A percentile compares a stretch with the other conserved stretches of the same genome.
Conservation (phyloP, 805 yeast species). For the Saccharomycopsis fermentans region DNA sequence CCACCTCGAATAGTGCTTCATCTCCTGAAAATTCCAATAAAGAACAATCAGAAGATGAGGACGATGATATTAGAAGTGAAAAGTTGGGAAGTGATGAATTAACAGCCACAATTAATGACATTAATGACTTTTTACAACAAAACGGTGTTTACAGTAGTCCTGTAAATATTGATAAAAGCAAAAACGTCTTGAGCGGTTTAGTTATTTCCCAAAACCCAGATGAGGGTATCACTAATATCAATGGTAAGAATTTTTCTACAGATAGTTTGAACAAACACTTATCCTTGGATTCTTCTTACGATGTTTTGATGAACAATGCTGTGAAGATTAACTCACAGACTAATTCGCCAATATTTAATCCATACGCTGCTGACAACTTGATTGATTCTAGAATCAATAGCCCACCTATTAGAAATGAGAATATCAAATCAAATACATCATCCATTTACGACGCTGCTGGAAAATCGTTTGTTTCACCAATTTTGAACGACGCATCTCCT, state of each 20-base stretch:
- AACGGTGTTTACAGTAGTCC: constrained; percentile 18
- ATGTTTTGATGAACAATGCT: constrained; percentile 5
- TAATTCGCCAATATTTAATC: constrained; percentile 4
- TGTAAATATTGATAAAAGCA: constrained; percentile 15
- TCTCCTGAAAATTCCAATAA: neutral
- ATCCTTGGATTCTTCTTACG: constrained; percentile 3
- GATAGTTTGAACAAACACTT: constrained; percentile 12
- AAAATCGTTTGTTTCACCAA: constrained; percentile 5
- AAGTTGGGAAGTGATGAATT: constrained; percentile 6
- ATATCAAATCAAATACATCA: constrained; percentile 7
- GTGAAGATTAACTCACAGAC: neutral
- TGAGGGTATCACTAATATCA: constrained; percentile 2
- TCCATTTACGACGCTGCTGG: constrained; percentile 10
- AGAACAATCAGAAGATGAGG: neutral
- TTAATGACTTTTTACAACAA: constrained; percentile 14
- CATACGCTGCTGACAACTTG: neutral
- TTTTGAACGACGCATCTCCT: neutral
- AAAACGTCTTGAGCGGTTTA: constrained; percentile 14
- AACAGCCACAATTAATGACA: constrained; percentile 17
- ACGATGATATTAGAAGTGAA: neutral
- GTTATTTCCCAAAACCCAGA: constrained; percentile 7
- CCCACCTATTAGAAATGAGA: neutral
- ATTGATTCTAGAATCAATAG: neutral
- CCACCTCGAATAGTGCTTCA: neutral
- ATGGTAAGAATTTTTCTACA: constrained; percentile 9